Percentiles rank a stretch among this genome's conserved stretches.
Conservation (phyloP, 2,329 filamentous ascomycete species). For the Penicillium sp. region DNA sequence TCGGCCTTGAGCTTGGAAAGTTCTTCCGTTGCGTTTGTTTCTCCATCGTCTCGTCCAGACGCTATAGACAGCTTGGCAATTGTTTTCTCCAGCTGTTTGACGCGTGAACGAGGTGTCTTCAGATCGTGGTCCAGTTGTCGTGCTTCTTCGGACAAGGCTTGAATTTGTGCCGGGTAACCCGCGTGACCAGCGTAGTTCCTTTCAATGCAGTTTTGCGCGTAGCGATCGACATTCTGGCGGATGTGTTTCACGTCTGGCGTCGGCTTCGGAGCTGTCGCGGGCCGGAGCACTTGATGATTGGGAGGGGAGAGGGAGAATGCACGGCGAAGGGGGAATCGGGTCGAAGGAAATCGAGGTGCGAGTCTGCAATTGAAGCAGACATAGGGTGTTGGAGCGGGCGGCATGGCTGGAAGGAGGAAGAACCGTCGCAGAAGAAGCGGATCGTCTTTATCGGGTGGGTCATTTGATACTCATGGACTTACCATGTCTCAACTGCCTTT, state of each 20-base stretch:
- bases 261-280: conserved; percentile 70
- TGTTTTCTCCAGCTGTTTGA: conserved; percentile 42
- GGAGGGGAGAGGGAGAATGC: conserved; percentile 19
- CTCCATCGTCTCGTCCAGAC: conserved; percentile 10
- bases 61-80: conserved; percentile 34
- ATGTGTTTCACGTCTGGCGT: conserved; percentile 83
- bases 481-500: too few relatives aligned
- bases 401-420: conserved; percentile 18
- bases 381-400: conserved; percentile 25
- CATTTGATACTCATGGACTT: too few relatives aligned
- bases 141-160: conserved; percentile 37
- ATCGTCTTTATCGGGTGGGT: conserved; percentile 1
- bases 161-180: conserved; percentile 49
- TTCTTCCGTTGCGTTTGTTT: conserved; percentile 12
- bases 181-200: conserved; percentile 67
- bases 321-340: conserved; percentile 16
- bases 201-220: conserved; percentile 75
- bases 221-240: conserved; percentile 71
- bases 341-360: conserved; percentile 9
- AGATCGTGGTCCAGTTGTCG: conserved; percentile 38
- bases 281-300: conserved; percentile 42
- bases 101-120: conserved; percentile 37
- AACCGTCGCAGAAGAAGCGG: conserved; percentile 11
- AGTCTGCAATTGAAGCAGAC: conserved; percentile 34
- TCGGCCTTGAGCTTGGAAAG: conserved; percentile 31